Conservation (phyloP, 2,329 filamentous ascomycete genomes). For the Truncatella angustata region DNA sequence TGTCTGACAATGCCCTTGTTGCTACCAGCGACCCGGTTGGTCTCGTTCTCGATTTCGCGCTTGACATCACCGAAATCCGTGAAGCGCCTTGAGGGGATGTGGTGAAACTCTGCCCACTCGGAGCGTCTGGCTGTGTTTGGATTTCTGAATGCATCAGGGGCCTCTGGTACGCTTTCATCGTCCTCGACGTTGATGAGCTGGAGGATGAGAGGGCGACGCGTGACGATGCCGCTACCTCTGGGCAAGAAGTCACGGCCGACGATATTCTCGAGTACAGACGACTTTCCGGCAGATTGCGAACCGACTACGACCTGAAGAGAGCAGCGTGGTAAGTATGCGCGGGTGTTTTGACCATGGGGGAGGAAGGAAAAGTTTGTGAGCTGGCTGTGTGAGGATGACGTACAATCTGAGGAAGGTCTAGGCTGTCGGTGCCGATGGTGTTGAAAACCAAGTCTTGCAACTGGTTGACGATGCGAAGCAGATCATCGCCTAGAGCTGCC, state of each 20-base stretch:
- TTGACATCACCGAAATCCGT: constrained; percentile 92
- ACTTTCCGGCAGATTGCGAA: constrained; percentile 97
- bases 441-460: constrained; percentile 99
- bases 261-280: constrained; percentile 97
- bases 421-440: constrained; percentile 97
- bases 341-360: constrained; percentile 13
- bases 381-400: constrained; percentile 30
- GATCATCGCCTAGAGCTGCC: constrained; percentile 93
- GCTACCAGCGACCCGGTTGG: constrained; percentile 82
- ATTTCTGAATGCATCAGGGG: constrained; percentile 72
- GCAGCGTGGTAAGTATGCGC: constrained; percentile 13
- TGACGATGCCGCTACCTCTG: constrained; percentile 94
- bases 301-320: constrained; percentile 83
- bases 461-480: constrained; percentile 95
- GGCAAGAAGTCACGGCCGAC: constrained; percentile 97
- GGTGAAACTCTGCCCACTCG: constrained; percentile 94
- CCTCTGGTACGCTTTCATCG: constrained; percentile 64
- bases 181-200: constrained; percentile 96
- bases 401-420: constrained; percentile 98
- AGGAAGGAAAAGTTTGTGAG: not conserved
- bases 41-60: constrained; percentile 96
- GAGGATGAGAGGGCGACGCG: constrained; percentile 87
- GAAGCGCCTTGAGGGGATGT: constrained; percentile 85
- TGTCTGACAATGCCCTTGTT: constrained; percentile 99
- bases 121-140: constrained; percentile 65